Conservation (phyloP, 495 filamentous ascomycete species). For the Haplographium delicatum region DNA sequence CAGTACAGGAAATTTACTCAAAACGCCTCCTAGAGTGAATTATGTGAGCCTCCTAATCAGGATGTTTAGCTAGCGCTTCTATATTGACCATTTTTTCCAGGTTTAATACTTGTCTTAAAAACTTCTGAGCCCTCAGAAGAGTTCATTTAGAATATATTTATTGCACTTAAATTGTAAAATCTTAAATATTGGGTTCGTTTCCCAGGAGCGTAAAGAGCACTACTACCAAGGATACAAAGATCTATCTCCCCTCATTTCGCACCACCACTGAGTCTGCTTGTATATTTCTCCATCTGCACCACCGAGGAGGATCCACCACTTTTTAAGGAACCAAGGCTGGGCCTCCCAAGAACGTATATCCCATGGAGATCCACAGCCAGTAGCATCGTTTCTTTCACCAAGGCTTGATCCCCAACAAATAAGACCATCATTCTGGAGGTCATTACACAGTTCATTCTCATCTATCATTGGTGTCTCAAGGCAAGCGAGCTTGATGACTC, state of each 20-base stretch:
- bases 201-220: too few relatives aligned
- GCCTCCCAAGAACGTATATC: slow-evolving; percentile 35
- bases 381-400: slow-evolving; percentile 1
- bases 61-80: too few relatives aligned
- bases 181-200: too few relatives aligned
- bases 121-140: too few relatives aligned
- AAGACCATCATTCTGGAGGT: slow-evolving; percentile 22
- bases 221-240: slow-evolving; percentile 4
- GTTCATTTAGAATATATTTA: too few relatives aligned
- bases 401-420: slow-evolving; percentile 22
- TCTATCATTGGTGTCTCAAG: slow-evolving; percentile 17
- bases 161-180: too few relatives aligned
- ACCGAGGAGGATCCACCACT: slow-evolving; percentile 28
- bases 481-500: not conserved
- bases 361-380: slow-evolving; percentile 21
- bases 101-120: too few relatives aligned
- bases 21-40: too few relatives aligned
- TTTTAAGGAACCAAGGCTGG: slow-evolving; percentile 33
- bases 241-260: slow-evolving; percentile 1
- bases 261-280: slow-evolving; percentile 11
- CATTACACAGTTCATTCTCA: slow-evolving; percentile 21
- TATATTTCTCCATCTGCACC: slow-evolving; percentile 8
- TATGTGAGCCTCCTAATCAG: too few relatives aligned
- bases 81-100: too few relatives aligned
- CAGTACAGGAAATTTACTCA: too few relatives aligned